Conservation (phyloP, 345 rosid species). For the Lenwebbia sp. region DNA sequence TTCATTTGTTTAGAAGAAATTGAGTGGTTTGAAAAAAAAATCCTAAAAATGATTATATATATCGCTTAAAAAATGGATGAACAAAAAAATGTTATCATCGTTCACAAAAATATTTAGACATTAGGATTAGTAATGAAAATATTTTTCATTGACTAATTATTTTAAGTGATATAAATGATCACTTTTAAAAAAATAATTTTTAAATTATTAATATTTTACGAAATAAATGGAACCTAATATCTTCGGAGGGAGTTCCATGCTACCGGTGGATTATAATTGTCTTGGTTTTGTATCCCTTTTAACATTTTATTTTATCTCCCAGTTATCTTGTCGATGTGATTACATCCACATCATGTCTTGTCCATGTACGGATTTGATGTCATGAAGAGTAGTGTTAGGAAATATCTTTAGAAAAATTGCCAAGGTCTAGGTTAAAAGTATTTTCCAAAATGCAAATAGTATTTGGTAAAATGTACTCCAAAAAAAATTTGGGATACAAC, state of each 20-base stretch:
- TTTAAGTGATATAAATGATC: accelerated
- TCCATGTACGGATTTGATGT: too few species aligned
- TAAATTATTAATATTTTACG: accelerated
- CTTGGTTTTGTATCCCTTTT: too few species aligned
- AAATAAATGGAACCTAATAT: not conserved
- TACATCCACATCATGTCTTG: too few species aligned
- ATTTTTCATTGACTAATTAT: not conserved
- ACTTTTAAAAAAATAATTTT: not conserved
- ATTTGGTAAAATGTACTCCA: too few species aligned
- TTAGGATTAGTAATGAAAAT: accelerated
- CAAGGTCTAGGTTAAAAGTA: too few species aligned
- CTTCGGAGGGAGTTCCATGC: not conserved
- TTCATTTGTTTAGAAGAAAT: not conserved
- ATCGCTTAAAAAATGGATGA: accelerated
- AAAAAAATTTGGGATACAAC: too few species aligned
- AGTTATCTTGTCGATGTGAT: too few species aligned
- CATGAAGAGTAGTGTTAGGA: too few species aligned
- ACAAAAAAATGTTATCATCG: accelerated
- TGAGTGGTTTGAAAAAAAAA: not conserved
- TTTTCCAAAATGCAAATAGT: too few species aligned
- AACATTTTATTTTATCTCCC: too few species aligned
- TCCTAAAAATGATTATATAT: accelerated
- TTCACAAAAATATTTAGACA: not conserved
- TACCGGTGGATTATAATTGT: not conserved
- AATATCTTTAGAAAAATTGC: too few species aligned